These are phyloP conservation scores for Colletotrichum tofieldiae DNA, from an alignment of 2,329 filamentous ascomycete species.

Conservation along the genomic window DNA sequence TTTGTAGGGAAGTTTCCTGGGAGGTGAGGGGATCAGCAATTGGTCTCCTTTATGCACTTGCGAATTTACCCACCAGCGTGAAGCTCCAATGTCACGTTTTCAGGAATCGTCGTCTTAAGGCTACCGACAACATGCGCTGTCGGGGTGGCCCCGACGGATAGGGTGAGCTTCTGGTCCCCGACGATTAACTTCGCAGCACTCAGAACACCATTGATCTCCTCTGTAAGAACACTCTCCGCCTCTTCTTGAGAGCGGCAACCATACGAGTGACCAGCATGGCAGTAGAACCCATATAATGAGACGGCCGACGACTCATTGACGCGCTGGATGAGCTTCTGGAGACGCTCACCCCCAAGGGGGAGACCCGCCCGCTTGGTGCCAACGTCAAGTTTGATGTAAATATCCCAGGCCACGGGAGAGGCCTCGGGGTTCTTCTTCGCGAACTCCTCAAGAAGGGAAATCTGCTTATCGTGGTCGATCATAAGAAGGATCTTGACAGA, in stretches of 20 bases:
- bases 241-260: constrained; percentile 50
- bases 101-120: constrained; percentile 50
- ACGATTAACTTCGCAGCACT: constrained; percentile 50
- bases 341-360: constrained; percentile 46
- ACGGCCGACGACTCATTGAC: constrained; percentile 50
- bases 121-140: constrained; percentile 54
- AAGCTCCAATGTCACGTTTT: constrained; percentile 54
- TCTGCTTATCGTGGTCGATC: constrained; percentile 55
- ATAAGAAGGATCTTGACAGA: constrained; percentile 54
- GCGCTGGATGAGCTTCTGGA: constrained; percentile 48
- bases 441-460: constrained; percentile 49
- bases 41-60: too few species aligned
- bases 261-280: constrained; percentile 57
- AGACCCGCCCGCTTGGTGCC: constrained; percentile 55
- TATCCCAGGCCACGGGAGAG: constrained; percentile 49
- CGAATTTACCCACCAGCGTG: constrained; percentile 50
- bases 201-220: constrained; percentile 52
- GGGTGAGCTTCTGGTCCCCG: constrained; percentile 47
- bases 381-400: constrained; percentile 57
- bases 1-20: constrained; percentile 55
- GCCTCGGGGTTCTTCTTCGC: constrained; percentile 6
- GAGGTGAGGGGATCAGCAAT: neutral
- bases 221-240: constrained; percentile 49
- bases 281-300: constrained; percentile 56
- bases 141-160: constrained; percentile 55